Base-by-base conservation (phyloP, 129 eudicot genomes). In the Erigeron canadensis region DNA sequence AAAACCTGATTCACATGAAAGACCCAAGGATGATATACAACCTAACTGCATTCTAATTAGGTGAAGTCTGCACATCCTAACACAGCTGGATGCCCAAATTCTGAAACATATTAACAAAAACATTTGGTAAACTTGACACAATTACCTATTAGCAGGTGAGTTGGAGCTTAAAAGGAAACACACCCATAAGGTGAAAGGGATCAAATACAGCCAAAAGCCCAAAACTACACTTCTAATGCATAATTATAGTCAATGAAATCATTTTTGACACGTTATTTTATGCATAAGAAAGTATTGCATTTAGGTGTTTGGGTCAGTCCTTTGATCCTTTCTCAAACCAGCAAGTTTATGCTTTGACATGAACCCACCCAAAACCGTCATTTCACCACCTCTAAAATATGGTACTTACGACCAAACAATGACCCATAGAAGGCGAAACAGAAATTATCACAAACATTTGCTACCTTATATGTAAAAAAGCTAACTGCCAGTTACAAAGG, bases 381-480 rank as follows among this genome's bases (percentile, higher is more conserved):
- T 28, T 28, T 28, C 34, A 28, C 34, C 34, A 28, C 34, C 34
- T 28, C 34, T 28, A 28, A 3, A 2, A 28, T 28, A 28, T 28
- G 34, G 34, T 28, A 3, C 3, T 28, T 28, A 28, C 34, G 3
- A 28, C 34, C 34, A 28, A 28, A 28, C 2, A 28, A 28, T 28
- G 34, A 63, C 68, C 54, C 16, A 34, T 38, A 58, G 22, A 59
- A 59, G 38, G 41, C 22, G 18, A 47, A 6, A 60, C 47, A 47
- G 72, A 12, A 65, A 59, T 43, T 11, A 63, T 45, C 76, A 69
- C 65, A 77, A 77, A 50, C 55, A 50, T 59, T 18, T 50, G 65
- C 75, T 70, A 61, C 56, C 51, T 62, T 12, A 58, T 43, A 18
- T 37, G 58, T 7, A 39, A 51, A 69, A 69, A 77, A 62, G 19